Conservation (phyloP, 2,329 filamentous ascomycete species). For the Apiospora phragmitis region DNA sequence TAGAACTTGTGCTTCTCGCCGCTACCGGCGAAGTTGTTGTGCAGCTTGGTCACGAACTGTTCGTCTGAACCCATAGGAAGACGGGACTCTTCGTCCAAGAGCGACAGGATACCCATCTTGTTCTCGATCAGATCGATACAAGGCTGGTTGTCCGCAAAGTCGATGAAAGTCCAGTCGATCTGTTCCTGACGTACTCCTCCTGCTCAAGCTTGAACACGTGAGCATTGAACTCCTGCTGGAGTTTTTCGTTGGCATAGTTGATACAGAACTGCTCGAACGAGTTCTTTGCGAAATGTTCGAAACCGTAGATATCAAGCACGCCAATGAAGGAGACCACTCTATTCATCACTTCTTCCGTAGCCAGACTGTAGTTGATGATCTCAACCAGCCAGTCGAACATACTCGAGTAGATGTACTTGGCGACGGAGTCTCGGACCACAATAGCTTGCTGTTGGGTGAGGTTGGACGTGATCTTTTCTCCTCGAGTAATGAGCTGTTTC, state of each 20-base stretch:
- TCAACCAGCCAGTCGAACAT: conserved; percentile 99
- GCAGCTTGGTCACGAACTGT: conserved; percentile 93
- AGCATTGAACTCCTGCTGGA: conserved; percentile 98
- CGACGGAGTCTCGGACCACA: conserved; percentile 94
- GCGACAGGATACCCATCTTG: conserved; percentile 87
- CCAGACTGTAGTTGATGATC: conserved; percentile 87
- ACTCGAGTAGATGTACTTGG: conserved; percentile 98
- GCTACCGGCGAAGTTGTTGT: conserved; percentile 76
- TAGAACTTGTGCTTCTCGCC: conserved; percentile 93
- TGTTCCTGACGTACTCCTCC: conserved; percentile 96
- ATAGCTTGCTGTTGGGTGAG: conserved; percentile 89
- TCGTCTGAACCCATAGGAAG: conserved; percentile 97
- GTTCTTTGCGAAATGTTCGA: conserved; percentile 99
- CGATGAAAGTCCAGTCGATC: conserved; percentile 99
- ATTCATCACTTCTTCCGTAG: conserved; percentile 81
- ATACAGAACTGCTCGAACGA: conserved; percentile 99
- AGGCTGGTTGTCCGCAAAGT: conserved; percentile 98
- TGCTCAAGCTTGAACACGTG: conserved; percentile 99
- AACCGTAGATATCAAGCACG: conserved; percentile 98
- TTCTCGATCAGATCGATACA: conserved; percentile 98
- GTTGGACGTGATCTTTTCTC: conserved; percentile 97
- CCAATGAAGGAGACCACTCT: conserved; percentile 91
- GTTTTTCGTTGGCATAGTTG: conserved; percentile 99
- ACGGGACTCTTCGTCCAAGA: conserved; percentile 94
- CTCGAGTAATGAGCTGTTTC: conserved; percentile 94